Evolutionary conservation across 257 asterid genomes (phyloP).

Genomic region (Agastache rugosa): DNA sequence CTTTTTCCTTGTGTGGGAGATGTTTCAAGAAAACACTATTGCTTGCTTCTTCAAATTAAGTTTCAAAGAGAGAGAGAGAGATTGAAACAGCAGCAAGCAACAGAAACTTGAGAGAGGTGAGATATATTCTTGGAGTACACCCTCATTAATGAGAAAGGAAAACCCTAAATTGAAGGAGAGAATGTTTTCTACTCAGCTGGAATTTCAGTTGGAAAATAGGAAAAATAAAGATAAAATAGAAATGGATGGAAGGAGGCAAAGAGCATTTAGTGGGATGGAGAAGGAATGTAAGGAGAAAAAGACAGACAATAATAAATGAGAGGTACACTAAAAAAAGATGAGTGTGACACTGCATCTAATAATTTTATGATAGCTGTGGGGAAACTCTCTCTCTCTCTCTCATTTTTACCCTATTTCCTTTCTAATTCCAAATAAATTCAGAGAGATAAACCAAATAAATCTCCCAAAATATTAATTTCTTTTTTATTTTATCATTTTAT

Average conservation of each 20-base stretch:
- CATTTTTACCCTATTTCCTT: conserved; percentile 40
- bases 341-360: conserved; percentile 72
- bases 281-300: conserved; percentile 72
- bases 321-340: conserved; percentile 74
- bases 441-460: conserved; percentile 19
- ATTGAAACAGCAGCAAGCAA: conserved; percentile 38
- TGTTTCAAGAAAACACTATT: conserved; percentile 37
- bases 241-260: conserved; percentile 45
- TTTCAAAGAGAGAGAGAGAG: neutral
- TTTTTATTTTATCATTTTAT: neutral
- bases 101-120: conserved; percentile 38
- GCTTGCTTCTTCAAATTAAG: conserved; percentile 30
- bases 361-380: conserved; percentile 56
- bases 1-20: conserved; percentile 42
- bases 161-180: conserved; percentile 55
- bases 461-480: conserved; percentile 6
- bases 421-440: conserved; percentile 39
- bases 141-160: conserved; percentile 27
- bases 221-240: conserved; percentile 10
- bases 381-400: conserved; percentile 23
- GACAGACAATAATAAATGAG: conserved; percentile 65
- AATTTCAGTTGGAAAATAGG: neutral
- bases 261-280: conserved; percentile 72
- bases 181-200: conserved; percentile 28
- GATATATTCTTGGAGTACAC: conserved; percentile 12